Conservation (phyloP, 192 early-diverging fungal species). For the Rhizophlyctis rosea region DNA sequence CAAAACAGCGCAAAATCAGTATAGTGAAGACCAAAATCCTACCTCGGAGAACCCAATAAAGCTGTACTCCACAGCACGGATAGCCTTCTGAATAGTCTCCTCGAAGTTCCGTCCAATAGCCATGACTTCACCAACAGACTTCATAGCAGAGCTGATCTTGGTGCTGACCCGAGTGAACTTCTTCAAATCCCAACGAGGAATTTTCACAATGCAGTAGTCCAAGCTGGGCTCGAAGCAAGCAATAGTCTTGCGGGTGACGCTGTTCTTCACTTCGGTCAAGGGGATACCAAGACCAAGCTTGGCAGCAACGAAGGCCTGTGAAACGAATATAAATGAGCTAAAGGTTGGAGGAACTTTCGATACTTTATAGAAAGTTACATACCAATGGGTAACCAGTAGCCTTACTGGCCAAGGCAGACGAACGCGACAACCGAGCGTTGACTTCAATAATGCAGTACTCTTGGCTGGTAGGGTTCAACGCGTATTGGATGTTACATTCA, state of each 20-base stretch:
- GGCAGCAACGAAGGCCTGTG: conserved; percentile 91
- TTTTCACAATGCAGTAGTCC: conserved; percentile 75
- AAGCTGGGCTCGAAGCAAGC: conserved; percentile 97
- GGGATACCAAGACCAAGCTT: conserved; percentile 93
- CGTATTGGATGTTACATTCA: conserved; percentile 99
- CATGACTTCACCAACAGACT: conserved; percentile 98
- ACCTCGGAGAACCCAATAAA: conserved; percentile 74
- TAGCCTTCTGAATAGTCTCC: conserved; percentile 97
- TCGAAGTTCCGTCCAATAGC: conserved; percentile 95
- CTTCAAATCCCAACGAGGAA: conserved; percentile 77
- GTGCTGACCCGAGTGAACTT: conserved; percentile 94
- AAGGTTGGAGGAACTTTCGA: neutral
- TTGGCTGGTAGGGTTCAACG: conserved; percentile 87
- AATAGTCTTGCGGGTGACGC: conserved; percentile 90
- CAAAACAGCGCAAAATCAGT: conserved; percentile 1
- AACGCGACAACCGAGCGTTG: conserved; percentile 92
- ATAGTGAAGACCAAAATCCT: neutral
- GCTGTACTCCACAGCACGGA: conserved; percentile 82
- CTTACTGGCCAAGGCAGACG: conserved; percentile 92
- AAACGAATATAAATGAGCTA: conserved; percentile 3
- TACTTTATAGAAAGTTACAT: conserved; percentile 6
- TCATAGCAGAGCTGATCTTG: conserved; percentile 90
- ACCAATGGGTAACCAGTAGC: conserved; percentile 94
- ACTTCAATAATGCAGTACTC: conserved; percentile 99
- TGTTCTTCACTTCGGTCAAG: conserved; percentile 91